Conservation (phyloP, 495 filamentous ascomycete genomes). For the Talaromyces nanjingensis region DNA sequence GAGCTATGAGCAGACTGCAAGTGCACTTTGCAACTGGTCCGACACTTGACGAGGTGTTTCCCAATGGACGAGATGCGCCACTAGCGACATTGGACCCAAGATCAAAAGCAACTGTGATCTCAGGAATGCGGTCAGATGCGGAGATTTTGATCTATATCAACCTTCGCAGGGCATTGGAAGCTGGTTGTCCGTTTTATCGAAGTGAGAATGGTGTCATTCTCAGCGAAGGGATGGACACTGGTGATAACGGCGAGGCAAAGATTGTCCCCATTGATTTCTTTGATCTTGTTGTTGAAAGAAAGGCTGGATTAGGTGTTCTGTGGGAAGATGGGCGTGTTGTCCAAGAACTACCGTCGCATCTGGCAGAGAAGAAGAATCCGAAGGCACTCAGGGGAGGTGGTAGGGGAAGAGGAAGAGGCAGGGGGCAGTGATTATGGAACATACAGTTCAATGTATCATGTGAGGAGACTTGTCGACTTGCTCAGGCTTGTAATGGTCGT, state of each 20-base stretch:
- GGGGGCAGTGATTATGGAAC: background rate
- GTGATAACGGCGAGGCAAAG: constrained; percentile 16
- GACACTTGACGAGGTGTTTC: constrained; percentile 33
- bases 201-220: constrained; percentile 77
- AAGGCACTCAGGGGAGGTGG: constrained; percentile 21
- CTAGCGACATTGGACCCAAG: constrained; percentile 9
- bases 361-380: constrained; percentile 25
- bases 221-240: constrained; percentile 34
- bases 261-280: constrained; percentile 37
- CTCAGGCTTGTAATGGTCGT: too few species aligned
- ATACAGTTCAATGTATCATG: background rate
- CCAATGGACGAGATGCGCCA: constrained; percentile 14
- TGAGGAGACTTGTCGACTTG: too few species aligned
- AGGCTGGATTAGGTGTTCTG: constrained; percentile 49
- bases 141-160: constrained; percentile 79
- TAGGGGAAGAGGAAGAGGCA: constrained; percentile 10
- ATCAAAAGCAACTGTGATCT: constrained; percentile 48
- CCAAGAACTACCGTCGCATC: constrained; percentile 37
- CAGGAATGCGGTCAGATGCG: constrained; percentile 76
- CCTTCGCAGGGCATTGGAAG: constrained; percentile 53
- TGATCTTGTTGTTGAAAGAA: constrained; percentile 50
- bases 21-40: constrained; percentile 77
- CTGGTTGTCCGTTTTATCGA: constrained; percentile 71
- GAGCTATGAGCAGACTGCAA: constrained; percentile 73
- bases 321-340: constrained; percentile 59